These are phyloP conservation scores for Guadua angustifolia DNA, from an alignment of 176 grass and related monocot species.

Conservation along the genomic window DNA sequence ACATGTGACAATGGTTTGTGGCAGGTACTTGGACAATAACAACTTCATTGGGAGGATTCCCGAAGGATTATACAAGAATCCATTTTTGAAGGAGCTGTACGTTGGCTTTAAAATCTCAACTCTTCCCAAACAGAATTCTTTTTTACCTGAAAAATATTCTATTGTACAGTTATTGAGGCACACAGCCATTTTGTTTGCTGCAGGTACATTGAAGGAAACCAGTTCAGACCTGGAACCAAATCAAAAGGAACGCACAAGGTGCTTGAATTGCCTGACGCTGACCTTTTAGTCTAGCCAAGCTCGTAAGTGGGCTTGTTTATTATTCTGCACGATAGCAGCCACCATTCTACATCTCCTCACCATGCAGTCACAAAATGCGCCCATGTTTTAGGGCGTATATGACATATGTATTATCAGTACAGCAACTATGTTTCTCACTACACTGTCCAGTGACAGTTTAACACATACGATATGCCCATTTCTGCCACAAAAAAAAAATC, in stretches of 20 bases:
- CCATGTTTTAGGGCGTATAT: conserved; percentile 32
- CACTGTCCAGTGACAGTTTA: not conserved
- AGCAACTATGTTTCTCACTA: not conserved
- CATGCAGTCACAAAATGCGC: not conserved
- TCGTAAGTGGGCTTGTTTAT: not conserved
- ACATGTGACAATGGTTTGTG: conserved; percentile 23
- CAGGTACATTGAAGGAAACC: conserved; percentile 90
- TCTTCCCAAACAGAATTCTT: conserved; percentile 4
- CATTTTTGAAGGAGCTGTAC: conserved; percentile 90
- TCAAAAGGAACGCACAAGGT: conserved; percentile 89
- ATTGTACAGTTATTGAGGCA: not conserved
- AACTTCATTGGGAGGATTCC: conserved; percentile 91
- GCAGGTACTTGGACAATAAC: conserved; percentile 86
- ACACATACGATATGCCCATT: not conserved
- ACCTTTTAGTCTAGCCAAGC: conserved; percentile 65
- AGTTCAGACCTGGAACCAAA: conserved; percentile 81
- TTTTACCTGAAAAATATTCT: not conserved
- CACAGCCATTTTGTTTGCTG: conserved; percentile 27
- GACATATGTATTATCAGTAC: not conserved
- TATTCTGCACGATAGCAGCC: not conserved
- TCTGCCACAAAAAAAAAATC: not conserved
- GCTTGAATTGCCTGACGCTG: conserved; percentile 76
- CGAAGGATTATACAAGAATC: conserved; percentile 89
- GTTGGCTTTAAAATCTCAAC: conserved; percentile 39
- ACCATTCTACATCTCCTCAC: conserved; percentile 17